phyloP scores from a whole-genome alignment of 768 basidiomycete genomes.

The Suillus bovinus region DNA sequence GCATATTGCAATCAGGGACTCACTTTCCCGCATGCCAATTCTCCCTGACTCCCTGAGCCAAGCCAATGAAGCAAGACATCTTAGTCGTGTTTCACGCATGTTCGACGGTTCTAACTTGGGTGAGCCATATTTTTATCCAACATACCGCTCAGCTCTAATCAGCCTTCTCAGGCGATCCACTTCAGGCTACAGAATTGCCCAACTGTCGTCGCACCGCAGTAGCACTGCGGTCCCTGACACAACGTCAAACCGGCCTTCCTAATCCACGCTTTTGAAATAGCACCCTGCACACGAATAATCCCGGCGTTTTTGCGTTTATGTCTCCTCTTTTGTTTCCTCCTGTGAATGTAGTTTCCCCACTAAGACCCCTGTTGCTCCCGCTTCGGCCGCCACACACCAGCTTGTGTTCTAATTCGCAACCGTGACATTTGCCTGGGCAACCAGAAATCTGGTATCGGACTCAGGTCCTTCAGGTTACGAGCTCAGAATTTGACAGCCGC shows the following conservation, averaged over 20 bases:
- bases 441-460: slow-evolving; percentile 7
- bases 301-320: neutral
- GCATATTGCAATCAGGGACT: neutral
- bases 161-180: slow-evolving; percentile 2
- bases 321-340: neutral
- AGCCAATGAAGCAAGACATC: slow-evolving; percentile 1
- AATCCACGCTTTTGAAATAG: slow-evolving; percentile 1
- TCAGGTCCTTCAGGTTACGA: slow-evolving; percentile 2
- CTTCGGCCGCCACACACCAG: slow-evolving; percentile 10
- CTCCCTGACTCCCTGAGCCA: neutral
- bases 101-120: neutral
- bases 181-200: neutral
- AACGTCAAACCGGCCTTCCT: neutral
- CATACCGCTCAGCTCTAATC: neutral
- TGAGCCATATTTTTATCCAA: neutral
- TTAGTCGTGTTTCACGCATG: slow-evolving; percentile 5
- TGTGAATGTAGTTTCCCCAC: slow-evolving; percentile 10
- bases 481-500: slow-evolving; percentile 9
- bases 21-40: neutral
- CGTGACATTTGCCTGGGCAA: slow-evolving; percentile 9
- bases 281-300: neutral
- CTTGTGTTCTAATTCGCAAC: neutral
- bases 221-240: neutral
- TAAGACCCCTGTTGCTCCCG: neutral
- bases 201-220: neutral